Conservation (phyloP, 2,329 filamentous ascomycete genomes). For the Cercospora janseana region DNA sequence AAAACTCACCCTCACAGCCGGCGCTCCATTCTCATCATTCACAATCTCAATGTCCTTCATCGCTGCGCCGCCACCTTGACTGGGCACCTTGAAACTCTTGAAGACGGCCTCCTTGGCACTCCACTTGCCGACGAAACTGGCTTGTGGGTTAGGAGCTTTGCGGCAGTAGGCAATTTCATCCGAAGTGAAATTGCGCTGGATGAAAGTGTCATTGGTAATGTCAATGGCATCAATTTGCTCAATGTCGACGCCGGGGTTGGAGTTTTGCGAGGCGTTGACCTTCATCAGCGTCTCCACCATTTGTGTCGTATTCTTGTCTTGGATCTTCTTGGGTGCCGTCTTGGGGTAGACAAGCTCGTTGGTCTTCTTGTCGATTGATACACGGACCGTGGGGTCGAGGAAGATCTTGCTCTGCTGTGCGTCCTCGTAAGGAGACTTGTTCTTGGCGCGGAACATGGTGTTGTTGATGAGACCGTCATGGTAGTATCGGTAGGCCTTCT, state of each 20-base stretch:
- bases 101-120: conserved; percentile 98
- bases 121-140: conserved; percentile 93
- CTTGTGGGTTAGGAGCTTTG: conserved; percentile 73
- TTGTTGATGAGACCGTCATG: conserved; percentile 99
- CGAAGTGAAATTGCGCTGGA: conserved; percentile 89
- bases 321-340: conserved; percentile 64
- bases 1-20: conserved; percentile 76
- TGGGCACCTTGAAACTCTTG: conserved; percentile 86
- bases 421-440: conserved; percentile 83
- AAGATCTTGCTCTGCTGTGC: conserved; percentile 83
- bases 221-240: conserved; percentile 86
- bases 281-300: conserved; percentile 75
- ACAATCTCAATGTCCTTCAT: conserved; percentile 93
- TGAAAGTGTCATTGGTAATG: conserved; percentile 88
- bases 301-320: conserved; percentile 65
- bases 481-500: conserved; percentile 98
- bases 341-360: conserved; percentile 71
- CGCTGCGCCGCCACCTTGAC: conserved; percentile 83
- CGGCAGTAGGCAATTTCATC: conserved; percentile 84
- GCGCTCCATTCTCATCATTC: conserved; percentile 76
- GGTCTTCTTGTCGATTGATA: conserved; percentile 81
- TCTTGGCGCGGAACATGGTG: conserved; percentile 94
- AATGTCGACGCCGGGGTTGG: conserved; percentile 89
- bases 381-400: conserved; percentile 89
- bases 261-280: conserved; percentile 55